These are phyloP conservation scores for Erigeron canadensis DNA, from an alignment of 129 eudicot species.

Conservation along the genomic window DNA sequence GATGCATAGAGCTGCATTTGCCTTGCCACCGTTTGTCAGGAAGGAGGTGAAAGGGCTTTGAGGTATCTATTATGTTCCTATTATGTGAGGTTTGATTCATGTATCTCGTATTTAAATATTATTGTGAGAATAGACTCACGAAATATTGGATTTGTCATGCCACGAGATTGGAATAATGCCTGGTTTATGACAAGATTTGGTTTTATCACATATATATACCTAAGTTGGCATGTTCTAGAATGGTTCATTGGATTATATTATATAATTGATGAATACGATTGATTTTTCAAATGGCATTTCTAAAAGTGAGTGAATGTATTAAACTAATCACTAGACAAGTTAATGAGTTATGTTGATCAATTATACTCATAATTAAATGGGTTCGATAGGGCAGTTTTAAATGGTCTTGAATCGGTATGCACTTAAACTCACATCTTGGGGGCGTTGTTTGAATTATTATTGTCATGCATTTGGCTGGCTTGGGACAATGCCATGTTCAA, in stretches of 20 bases:
- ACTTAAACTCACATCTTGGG: no score
- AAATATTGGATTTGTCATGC: slow-evolving; percentile 14
- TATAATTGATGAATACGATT: not conserved
- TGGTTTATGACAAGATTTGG: slow-evolving; percentile 15
- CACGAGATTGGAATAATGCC: slow-evolving; percentile 10
- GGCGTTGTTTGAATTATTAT: no score
- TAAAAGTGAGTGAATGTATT: not conserved
- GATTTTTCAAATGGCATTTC: not conserved
- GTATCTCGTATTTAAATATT: slow-evolving; percentile 9
- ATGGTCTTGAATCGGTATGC: no score
- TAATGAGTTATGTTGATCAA: not conserved
- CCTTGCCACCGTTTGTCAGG: slow-evolving; percentile 78
- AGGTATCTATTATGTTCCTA: slow-evolving; percentile 7
- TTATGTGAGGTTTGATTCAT: slow-evolving; percentile 7
- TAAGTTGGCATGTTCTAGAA: not conserved
- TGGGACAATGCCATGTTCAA: no score
- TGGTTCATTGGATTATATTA: not conserved
- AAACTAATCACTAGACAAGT: no score
- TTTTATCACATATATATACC: not conserved
- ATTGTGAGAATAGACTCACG: not conserved
- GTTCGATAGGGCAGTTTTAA: no score
- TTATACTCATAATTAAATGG: not conserved
- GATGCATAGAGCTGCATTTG: slow-evolving; percentile 88
- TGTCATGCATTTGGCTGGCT: no score
- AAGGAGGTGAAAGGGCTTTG: slow-evolving; percentile 64